Conservation (phyloP, 2,329 filamentous ascomycete genomes). For the Pestalotiopsis fici region DNA sequence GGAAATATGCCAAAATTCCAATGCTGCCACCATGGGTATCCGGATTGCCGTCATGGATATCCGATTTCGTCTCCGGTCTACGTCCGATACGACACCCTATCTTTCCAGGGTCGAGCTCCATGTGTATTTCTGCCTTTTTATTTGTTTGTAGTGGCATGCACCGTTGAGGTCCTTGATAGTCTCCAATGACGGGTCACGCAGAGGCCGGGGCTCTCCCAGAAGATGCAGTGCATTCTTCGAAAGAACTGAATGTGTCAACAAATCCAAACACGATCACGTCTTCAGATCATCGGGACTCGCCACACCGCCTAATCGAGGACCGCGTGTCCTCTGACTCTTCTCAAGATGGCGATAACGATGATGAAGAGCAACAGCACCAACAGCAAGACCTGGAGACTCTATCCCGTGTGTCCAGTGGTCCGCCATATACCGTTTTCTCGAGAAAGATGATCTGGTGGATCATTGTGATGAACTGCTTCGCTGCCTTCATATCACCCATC, state of each 20-base stretch:
- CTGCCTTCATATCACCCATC: conserved; percentile 58
- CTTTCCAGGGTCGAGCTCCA: neutral
- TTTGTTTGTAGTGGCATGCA: neutral
- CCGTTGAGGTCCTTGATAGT: neutral
- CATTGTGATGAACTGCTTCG: conserved; percentile 50
- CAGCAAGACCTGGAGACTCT: conserved; percentile 32
- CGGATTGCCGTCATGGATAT: neutral
- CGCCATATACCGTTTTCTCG: conserved; percentile 42
- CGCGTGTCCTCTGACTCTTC: conserved; percentile 12
- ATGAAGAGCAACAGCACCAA: conserved; percentile 13
- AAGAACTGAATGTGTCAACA: conserved; percentile 1
- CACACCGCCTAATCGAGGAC: neutral
- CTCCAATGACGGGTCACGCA: conserved; percentile 18
- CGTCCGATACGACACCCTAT: conserved; percentile 1
- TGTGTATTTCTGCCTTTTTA: neutral
- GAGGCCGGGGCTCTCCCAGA: conserved; percentile 5
- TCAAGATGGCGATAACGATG: conserved; percentile 15
- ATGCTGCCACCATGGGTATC: neutral
- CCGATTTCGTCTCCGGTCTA: conserved; percentile 9
- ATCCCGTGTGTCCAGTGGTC: conserved; percentile 36
- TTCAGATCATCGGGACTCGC: neutral
- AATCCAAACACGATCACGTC: conserved; percentile 12
- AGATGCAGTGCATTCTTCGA: neutral
- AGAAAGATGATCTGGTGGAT: conserved; percentile 50
- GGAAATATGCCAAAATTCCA: neutral